phyloP scores from a whole-genome alignment of 495 filamentous ascomycete genomes.

The Halenospora varia region DNA sequence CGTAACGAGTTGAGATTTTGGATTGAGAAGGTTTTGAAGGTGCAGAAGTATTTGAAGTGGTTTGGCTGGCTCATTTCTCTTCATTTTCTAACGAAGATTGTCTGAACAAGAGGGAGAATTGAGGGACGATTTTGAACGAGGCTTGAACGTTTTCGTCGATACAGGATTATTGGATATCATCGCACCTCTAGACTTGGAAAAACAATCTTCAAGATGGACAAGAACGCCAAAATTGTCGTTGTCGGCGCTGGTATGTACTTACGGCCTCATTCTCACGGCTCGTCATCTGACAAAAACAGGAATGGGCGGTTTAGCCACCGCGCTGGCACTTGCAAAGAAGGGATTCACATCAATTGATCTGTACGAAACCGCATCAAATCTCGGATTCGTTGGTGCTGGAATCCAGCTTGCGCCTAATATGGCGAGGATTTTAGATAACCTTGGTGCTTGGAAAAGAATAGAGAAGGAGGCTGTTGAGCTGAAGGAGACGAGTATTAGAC shows the following conservation, averaged over 20 bases:
- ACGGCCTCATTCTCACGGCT: background rate
- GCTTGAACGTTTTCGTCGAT: no score
- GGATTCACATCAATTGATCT: slow-evolving; percentile 71
- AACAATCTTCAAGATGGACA: slow-evolving; percentile 22
- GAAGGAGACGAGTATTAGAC: slow-evolving; percentile 30
- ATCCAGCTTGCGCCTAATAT: slow-evolving; percentile 83
- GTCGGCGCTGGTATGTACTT: slow-evolving; percentile 12
- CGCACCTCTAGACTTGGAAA: no score
- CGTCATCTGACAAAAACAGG: slow-evolving; percentile 36
- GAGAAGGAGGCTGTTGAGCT: slow-evolving; percentile 53
- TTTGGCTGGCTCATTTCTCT: no score
- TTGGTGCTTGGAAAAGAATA: slow-evolving; percentile 67
- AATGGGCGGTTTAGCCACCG: slow-evolving; percentile 72
- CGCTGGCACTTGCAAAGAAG: slow-evolving; percentile 67
- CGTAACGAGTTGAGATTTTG: no score
- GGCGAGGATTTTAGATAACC: slow-evolving; percentile 64
- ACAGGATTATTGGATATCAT: no score
- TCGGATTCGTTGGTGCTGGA: slow-evolving; percentile 79
- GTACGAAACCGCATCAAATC: slow-evolving; percentile 66
- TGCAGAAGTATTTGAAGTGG: no score
- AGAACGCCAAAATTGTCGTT: slow-evolving; percentile 11
- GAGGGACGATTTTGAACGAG: no score
- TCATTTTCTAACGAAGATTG: no score
- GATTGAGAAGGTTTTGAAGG: no score
- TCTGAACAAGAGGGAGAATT: no score